These are phyloP conservation scores for Luffa aegyptiaca DNA, from an alignment of 306 rosid species.

Conservation along the genomic window DNA sequence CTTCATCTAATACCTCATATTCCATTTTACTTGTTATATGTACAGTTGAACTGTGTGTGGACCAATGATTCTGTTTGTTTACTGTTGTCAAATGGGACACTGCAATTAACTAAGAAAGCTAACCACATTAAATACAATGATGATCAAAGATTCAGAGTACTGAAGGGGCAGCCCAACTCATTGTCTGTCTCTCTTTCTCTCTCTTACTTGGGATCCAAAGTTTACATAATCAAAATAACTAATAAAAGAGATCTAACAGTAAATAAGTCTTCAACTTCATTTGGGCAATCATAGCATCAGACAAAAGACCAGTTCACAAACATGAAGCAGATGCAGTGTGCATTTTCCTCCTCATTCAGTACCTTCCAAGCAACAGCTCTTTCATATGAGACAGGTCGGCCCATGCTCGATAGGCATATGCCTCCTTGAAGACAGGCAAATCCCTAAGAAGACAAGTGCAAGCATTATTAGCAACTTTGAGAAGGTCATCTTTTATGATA, in stretches of 20 bases:
- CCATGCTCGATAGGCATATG: conserved; percentile 98
- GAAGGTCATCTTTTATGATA: neutral
- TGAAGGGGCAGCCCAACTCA: neutral
- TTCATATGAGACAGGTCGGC: conserved; percentile 88
- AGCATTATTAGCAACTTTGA: neutral
- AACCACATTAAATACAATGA: neutral
- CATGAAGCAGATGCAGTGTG: conserved; percentile 93
- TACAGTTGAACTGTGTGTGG: neutral
- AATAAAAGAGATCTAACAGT: conserved; percentile 3
- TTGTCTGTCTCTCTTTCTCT: neutral
- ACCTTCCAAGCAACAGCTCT: conserved; percentile 99
- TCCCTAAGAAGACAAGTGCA: conserved; percentile 35
- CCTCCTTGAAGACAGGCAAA: conserved; percentile 97
- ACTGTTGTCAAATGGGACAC: neutral
- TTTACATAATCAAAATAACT: conserved; percentile 6
- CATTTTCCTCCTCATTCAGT: conserved; percentile 91
- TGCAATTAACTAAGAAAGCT: neutral
- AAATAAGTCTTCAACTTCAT: conserved; percentile 6
- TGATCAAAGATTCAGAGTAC: neutral
- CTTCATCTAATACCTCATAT: neutral
- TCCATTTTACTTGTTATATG: neutral
- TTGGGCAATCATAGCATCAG: conserved; percentile 18
- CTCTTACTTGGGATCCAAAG: conserved; percentile 1
- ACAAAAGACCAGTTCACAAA: conserved; percentile 98
- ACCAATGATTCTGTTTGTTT: neutral